Conservation (phyloP, 73 alveolate genomes). For the Tetrahymena thermophila region DNA sequence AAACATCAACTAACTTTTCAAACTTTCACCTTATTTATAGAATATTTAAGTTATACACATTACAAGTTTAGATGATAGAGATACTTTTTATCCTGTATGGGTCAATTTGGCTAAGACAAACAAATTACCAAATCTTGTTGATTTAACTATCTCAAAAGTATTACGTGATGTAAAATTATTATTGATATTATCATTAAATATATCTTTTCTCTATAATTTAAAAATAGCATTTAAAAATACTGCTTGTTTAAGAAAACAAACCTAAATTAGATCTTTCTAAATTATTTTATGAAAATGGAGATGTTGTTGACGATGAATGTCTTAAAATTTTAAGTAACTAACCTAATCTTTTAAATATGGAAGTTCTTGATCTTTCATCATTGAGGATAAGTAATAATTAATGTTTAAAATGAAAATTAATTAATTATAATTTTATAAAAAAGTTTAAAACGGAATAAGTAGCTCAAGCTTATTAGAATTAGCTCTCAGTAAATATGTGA, state of each 20-base stretch:
- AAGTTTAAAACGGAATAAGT: background rate
- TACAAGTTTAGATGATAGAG: background rate
- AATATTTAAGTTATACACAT: background rate
- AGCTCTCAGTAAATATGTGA: background rate
- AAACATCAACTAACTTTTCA: background rate
- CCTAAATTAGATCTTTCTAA: background rate
- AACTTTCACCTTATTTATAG: background rate
- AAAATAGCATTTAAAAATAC: background rate
- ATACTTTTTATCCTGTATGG: background rate
- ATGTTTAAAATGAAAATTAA: too few species aligned
- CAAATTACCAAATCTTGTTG: background rate
- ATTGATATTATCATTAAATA: background rate
- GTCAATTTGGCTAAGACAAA: background rate
- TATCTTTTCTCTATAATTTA: background rate
- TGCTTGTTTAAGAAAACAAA: background rate
- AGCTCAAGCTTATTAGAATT: background rate
- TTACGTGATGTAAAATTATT: background rate
- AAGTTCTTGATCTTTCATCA: background rate
- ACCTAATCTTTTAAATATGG: background rate
- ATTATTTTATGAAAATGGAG: background rate
- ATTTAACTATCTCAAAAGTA: background rate
- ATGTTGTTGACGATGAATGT: background rate
- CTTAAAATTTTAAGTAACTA: background rate
- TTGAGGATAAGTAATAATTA: background rate
- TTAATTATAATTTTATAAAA: background rate